Conservation (phyloP, 2,329 filamentous ascomycete species). For the Trichoderma sp. region DNA sequence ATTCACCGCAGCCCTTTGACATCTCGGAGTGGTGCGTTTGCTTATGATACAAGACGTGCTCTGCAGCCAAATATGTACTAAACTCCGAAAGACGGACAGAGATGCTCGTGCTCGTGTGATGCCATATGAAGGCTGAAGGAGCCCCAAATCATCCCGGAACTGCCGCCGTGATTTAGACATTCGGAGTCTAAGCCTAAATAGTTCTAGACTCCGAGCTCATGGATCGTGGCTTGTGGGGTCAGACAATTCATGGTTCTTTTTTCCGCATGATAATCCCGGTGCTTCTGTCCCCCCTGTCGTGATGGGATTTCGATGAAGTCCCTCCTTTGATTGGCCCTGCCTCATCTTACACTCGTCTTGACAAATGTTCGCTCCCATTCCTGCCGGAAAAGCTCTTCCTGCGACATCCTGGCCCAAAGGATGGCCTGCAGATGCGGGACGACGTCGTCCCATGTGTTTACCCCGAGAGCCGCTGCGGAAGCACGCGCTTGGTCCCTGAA, state of each 20-base stretch:
- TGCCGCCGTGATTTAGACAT: constrained; percentile 10
- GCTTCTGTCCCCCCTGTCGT: background rate
- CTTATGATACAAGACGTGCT: too few relatives aligned
- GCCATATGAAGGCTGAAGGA: too few relatives aligned
- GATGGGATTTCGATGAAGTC: background rate
- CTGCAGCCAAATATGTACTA: constrained; percentile 6
- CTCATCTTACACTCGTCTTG: background rate
- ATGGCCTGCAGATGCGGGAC: constrained; percentile 5
- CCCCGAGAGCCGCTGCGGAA: constrained; percentile 1
- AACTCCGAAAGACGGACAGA: constrained; percentile 1
- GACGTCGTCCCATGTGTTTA: constrained; percentile 2
- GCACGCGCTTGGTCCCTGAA: background rate
- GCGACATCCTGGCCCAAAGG: constrained; percentile 11
- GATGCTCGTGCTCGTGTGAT: background rate
- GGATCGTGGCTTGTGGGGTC: background rate
- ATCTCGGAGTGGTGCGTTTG: background rate
- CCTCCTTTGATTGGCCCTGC: background rate
- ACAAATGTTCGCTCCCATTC: constrained; percentile 7
- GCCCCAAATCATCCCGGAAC: background rate
- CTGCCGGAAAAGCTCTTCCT: constrained; percentile 20
- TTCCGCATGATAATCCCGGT: background rate
- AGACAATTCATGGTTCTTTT: constrained; percentile 1
- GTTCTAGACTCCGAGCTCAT: constrained; percentile 20
- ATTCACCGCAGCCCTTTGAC: background rate
- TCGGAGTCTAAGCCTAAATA: constrained; percentile 24